Base-by-base conservation (phyloP, 257 asterid genomes). In the Solanum neorickii region DNA sequence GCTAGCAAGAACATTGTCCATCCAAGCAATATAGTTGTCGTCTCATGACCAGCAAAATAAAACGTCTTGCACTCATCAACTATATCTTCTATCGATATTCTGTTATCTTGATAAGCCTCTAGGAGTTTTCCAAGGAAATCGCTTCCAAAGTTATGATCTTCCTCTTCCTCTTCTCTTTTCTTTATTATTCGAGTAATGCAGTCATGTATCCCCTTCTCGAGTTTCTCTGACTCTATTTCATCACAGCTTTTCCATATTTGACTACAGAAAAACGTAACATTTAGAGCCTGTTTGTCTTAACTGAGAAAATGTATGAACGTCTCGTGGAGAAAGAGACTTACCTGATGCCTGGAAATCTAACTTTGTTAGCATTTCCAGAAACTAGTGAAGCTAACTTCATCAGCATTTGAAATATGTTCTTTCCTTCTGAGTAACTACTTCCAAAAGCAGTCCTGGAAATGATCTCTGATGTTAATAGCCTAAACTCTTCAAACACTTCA, bases 21-120 rank as follows among this genome's bases (percentile, higher is more conserved):
- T 37, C 91, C 86, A 29, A 95, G 95, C 83, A 92, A 83, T 2
- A 94, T 87, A 10, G 94, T 88, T 3, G 97, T 89, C 3, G 98
- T 95, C 88, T 95, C 98, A 5, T 95, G 97, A 25, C 98, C 98
- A 3, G 97, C 97, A 15, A 94, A 94, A 87, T 95, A 93, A 90
- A 95, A 90, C 56, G 96, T 92, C 84, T 94, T 95, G 93, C 98
- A 95, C 65, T 95, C 98, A 85, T 94, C 97, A 35, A 92, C 93
- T 47, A 94, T 91, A n/a, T 93, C 94, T 72, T 95, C 93, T 21
- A 92, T 62, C 1, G 94, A 83, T 31, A 93, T 89, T 90, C 66
- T 77, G 1, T 62, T 56, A 15, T 83, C 88, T 37, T 88, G 77
- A 76, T 91, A 83, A 52, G 91, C 89, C 89, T 93, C 94, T 4